phyloP scores from a whole-genome alignment of 2,329 filamentous ascomycete species.

The Parascedosporium putredinis region DNA sequence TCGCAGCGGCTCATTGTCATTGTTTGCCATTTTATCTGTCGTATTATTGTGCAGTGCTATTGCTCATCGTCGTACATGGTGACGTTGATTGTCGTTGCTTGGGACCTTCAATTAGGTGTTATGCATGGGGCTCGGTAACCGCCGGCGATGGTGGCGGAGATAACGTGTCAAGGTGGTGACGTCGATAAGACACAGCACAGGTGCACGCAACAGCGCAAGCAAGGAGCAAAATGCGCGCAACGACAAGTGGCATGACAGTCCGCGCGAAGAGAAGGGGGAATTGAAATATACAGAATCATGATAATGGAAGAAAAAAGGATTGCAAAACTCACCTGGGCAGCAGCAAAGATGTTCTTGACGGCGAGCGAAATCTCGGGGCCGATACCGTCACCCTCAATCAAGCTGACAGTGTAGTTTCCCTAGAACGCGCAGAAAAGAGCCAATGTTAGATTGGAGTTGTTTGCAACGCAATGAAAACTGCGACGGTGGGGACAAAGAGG shows the following conservation, averaged over 20 bases:
- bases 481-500: too few species aligned
- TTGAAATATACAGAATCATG: too few species aligned
- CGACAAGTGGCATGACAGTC: too few species aligned
- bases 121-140: background rate
- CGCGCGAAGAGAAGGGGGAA: too few species aligned
- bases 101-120: background rate
- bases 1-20: too few species aligned
- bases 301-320: slow-evolving; percentile 7
- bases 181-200: background rate
- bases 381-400: slow-evolving; percentile 99
- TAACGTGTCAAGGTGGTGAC: background rate
- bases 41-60: too few species aligned
- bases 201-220: background rate
- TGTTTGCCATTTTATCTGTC: too few species aligned
- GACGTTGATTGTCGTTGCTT: too few species aligned
- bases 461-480: too few species aligned
- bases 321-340: slow-evolving; percentile 64
- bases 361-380: slow-evolving; percentile 96
- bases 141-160: background rate
- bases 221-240: background rate
- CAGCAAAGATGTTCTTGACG: slow-evolving; percentile 96
- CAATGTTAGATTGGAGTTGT: too few species aligned
- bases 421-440: too few species aligned
- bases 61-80: too few species aligned
- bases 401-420: slow-evolving; percentile 91